Evolutionary conservation across 441 rosid species (phyloP).

Genomic region (Pelargonium citronellum): DNA sequence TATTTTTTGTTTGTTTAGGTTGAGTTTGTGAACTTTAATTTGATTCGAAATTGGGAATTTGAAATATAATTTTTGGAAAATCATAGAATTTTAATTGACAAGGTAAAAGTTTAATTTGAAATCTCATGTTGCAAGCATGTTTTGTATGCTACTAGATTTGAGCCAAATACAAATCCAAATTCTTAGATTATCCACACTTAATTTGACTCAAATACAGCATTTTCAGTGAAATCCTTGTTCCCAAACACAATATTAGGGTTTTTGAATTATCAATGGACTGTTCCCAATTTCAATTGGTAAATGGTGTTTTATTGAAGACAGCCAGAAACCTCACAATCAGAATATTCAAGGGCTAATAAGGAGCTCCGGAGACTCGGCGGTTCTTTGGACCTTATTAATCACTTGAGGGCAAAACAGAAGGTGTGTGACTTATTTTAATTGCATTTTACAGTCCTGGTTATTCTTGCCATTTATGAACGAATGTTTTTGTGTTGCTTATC

Average conservation of each 20-base stretch:
- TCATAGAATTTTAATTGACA: no score
- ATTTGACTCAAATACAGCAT: background rate
- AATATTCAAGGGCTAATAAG: conserved; percentile 70
- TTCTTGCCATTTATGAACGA: background rate
- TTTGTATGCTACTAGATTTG: no score
- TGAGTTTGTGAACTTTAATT: no score
- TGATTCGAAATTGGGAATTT: background rate
- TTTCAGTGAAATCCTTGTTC: no score
- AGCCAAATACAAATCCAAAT: no score
- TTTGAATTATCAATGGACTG: background rate
- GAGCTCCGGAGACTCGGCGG: conserved; percentile 71
- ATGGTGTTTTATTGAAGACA: conserved; percentile 54
- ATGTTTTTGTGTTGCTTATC: conserved; percentile 1
- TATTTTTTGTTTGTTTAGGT: background rate
- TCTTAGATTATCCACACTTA: no score
- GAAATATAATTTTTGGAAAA: no score
- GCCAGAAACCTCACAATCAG: conserved; percentile 75
- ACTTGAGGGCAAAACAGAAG: conserved; percentile 68
- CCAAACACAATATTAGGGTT: background rate
- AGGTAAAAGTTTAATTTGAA: no score
- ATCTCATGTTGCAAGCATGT: no score
- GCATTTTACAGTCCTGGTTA: background rate
- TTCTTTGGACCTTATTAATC: conserved; percentile 59
- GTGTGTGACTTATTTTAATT: conserved; percentile 22
- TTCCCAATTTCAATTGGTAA: conserved; percentile 13